These are phyloP conservation scores for Diospyros lotus DNA, from an alignment of 148 eudicot species.

Conservation along the genomic window DNA sequence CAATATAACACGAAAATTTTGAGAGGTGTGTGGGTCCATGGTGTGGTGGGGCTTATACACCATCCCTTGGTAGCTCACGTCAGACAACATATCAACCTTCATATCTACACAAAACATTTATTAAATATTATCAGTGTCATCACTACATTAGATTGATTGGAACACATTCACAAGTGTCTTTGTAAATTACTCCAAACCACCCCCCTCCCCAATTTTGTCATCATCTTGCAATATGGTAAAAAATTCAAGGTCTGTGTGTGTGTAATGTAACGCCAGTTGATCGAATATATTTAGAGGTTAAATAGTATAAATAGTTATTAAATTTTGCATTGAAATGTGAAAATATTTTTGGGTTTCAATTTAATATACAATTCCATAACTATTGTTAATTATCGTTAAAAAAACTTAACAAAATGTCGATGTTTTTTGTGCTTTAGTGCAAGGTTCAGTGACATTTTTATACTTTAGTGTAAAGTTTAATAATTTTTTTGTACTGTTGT, in stretches of 20 bases:
- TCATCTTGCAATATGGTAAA: neutral
- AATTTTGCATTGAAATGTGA: no score
- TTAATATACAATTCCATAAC: neutral
- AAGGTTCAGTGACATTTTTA: no score
- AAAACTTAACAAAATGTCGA: neutral
- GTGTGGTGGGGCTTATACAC: no score
- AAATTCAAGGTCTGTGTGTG: neutral
- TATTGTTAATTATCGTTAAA: neutral
- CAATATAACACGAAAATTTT: no score
- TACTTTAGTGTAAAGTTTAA: no score
- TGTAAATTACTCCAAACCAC: slow-evolving; percentile 61
- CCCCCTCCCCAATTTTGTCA: neutral
- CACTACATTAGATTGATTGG: neutral
- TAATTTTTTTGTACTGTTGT: no score
- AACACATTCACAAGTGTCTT: slow-evolving; percentile 27
- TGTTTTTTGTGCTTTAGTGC: no score
- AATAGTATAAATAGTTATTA: neutral
- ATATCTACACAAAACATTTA: no score
- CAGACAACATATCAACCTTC: no score
- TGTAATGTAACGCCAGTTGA: neutral
- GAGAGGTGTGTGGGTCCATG: no score
- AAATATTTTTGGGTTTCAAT: no score
- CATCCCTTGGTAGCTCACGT: no score
- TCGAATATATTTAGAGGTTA: neutral
- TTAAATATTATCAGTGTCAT: neutral